Percentiles rank a stretch among this genome's conserved stretches.
Conservation (phyloP, 2,329 filamentous ascomycete species). For the Thielaviopsis punctulata region DNA sequence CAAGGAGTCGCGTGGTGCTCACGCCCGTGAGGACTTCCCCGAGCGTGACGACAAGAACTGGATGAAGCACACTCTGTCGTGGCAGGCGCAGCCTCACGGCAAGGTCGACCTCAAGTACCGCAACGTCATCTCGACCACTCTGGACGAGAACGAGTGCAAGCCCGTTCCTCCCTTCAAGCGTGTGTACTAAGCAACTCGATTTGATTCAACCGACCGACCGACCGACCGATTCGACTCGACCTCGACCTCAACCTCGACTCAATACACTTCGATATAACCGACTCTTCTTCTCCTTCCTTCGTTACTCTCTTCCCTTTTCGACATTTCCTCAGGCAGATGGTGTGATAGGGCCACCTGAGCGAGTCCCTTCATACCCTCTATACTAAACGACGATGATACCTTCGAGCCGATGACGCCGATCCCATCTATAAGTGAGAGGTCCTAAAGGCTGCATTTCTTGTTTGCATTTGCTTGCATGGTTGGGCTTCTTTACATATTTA, state of each 20-base stretch:
- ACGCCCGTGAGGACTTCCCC: constrained; percentile 91
- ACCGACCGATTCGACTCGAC: neutral
- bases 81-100: constrained; percentile 84
- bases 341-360: neutral
- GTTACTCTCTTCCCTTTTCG: neutral
- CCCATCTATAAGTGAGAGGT: neutral
- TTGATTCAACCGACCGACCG: constrained; percentile 5
- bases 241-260: too few species aligned
- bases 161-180: constrained; percentile 91
- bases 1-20: constrained; percentile 93
- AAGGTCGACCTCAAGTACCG: constrained; percentile 78
- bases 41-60: constrained; percentile 90
- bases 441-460: constrained; percentile 1
- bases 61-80: constrained; percentile 98
- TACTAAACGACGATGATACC: neutral
- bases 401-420: neutral
- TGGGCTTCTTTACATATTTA: neutral
- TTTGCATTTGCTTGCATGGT: neutral
- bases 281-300: neutral
- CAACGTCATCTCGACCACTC: constrained; percentile 60
- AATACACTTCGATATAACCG: neutral
- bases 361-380: neutral
- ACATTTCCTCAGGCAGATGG: neutral
- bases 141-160: constrained; percentile 95
- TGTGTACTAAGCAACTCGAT: constrained; percentile 47